Evolutionary conservation across 768 basidiomycete genomes (phyloP), one percentile per base, ranked within the genome.

Genomic region (Boletus patriciae): DNA sequence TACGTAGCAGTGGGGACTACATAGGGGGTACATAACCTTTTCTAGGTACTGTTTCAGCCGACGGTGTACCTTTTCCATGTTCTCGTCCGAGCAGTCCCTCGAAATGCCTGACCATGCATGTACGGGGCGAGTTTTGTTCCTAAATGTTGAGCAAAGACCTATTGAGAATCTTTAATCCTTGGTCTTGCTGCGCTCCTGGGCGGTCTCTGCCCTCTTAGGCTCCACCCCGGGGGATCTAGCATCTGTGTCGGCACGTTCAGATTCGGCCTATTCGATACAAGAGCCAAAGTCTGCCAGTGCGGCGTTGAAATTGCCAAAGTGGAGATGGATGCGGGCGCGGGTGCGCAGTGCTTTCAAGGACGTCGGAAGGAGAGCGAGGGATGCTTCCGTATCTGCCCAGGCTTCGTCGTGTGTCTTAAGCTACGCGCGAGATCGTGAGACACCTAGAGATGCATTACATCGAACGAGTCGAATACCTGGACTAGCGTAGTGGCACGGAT

Each of bases 51-150:
- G 90, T 63, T 84, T 90, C 70, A 94, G 72, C 63, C 85, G 81
- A 57, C 94, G 81, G 72, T 98, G 98, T 33, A 82, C 96, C 75
- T 94, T 97, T 78, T 91, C 94, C 63, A 97, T 87, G 27, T 94
- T 92, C 5, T 63, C 48, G 27, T 90, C 88, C 1, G 74, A 75
- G 64, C 85, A 87, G 25, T 87, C 86, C 56, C 83, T 74, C 19
- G 77, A 21, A 53, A 65, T 11, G 15, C 52, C 84, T 75, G n/a
- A 75, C 41, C 16, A 31, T 16, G 18, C 25, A 21, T 27, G 11
- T 58, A 36, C n/a, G n/a, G n/a, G n/a, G n/a, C n/a, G n/a, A n/a
- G n/a, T n/a, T n/a, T n/a, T n/a, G n/a, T n/a, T n/a, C n/a, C n/a
- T n/a, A n/a, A n/a, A n/a, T n/a, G n/a, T n/a, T n/a, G n/a, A 55